A percentile compares a stretch with the other conserved stretches of the same genome.
phyloP scores from a whole-genome alignment of 164 flowering plant genomes.

The Chimonanthus praecox region DNA sequence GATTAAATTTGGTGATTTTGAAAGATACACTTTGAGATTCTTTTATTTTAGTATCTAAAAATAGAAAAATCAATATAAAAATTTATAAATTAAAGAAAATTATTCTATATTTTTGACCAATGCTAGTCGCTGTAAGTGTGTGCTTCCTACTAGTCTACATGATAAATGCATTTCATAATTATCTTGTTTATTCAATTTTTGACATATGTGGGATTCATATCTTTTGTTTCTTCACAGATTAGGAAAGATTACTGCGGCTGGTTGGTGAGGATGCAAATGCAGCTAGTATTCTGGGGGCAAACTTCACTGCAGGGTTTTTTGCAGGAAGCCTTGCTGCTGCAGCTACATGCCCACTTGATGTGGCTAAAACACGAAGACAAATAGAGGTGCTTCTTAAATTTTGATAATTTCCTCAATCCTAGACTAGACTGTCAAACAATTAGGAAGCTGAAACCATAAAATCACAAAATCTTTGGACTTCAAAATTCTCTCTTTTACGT shows the following conservation, averaged over 20 bases:
- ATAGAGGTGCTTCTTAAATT: constrained; percentile 56
- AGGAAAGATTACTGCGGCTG: constrained; percentile 46
- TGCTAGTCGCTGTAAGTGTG: neutral
- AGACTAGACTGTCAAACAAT: no score
- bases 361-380: constrained; percentile 90
- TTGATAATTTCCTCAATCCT: no score
- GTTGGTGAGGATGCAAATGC: constrained; percentile 60
- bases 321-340: constrained; percentile 97
- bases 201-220: neutral
- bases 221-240: constrained; percentile 32
- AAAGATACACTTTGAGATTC: no score
- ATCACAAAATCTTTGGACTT: no score
- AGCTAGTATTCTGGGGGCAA: constrained; percentile 61
- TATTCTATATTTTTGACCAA: no score
- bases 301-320: constrained; percentile 85
- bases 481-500: no score
- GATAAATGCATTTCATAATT: neutral
- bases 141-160: neutral
- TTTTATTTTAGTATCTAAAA: no score
- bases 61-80: no score
- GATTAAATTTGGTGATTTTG: no score
- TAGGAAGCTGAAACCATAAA: no score
- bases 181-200: no score
- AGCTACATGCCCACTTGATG: constrained; percentile 94
- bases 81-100: no score